phyloP scores from a whole-genome alignment of 805 yeast species.

The Saccharomycopsis sp. region DNA sequence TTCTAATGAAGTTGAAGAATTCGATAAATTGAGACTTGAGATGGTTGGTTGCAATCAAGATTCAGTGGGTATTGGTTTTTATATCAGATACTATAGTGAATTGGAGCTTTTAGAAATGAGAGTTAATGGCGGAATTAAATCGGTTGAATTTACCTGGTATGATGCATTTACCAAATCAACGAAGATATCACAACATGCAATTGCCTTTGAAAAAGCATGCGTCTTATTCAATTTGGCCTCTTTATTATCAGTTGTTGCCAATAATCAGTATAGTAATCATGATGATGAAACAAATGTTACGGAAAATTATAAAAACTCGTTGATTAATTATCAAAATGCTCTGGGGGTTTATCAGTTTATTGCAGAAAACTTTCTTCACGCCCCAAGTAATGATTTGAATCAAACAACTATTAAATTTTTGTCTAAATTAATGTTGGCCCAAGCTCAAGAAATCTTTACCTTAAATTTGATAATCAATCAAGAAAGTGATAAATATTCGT shows the following conservation, averaged over 20 bases:
- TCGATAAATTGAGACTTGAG: slow-evolving; percentile 53
- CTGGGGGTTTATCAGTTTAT: slow-evolving; percentile 69
- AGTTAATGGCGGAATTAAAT: slow-evolving; percentile 49
- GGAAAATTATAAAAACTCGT: slow-evolving; percentile 45
- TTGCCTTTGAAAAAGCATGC: slow-evolving; percentile 86
- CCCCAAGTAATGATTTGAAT: slow-evolving; percentile 71
- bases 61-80: slow-evolving; percentile 33
- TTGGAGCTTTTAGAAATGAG: slow-evolving; percentile 72
- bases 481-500: slow-evolving; percentile 45
- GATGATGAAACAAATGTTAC: slow-evolving; percentile 18
- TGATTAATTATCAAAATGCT: slow-evolving; percentile 57
- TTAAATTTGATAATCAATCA: slow-evolving; percentile 43
- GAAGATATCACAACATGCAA: slow-evolving; percentile 57
- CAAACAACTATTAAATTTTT: slow-evolving; percentile 61
- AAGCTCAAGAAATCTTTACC: slow-evolving; percentile 79
- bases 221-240: slow-evolving; percentile 71
- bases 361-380: slow-evolving; percentile 75
- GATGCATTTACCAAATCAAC: slow-evolving; percentile 51
- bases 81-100: slow-evolving; percentile 68
- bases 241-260: slow-evolving; percentile 42
- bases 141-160: slow-evolving; percentile 67
- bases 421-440: slow-evolving; percentile 61
- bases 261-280: slow-evolving; percentile 21
- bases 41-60: slow-evolving; percentile 37
- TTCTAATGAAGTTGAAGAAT: slow-evolving; percentile 39